Percentiles rank a stretch among this genome's conserved stretches.
Evolutionary conservation across 2,329 filamentous ascomycete species (phyloP).

Genomic region (Pseudodiploospora longispora): DNA sequence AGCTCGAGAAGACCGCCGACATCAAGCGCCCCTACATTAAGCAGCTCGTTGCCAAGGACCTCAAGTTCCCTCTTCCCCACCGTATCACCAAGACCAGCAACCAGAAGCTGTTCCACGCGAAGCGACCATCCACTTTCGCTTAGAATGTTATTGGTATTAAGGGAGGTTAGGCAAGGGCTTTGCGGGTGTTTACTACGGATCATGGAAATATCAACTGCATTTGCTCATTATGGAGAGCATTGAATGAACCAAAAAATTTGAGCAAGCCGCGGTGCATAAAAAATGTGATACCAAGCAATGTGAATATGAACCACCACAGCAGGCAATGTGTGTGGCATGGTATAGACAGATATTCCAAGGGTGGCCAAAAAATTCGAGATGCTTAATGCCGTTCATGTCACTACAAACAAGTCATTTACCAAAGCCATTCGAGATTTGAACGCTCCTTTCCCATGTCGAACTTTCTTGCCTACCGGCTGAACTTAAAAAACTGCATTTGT

Average conservation of each 20-base stretch:
- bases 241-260: conserved; percentile 33
- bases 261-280: conserved; percentile 6
- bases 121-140: conserved; percentile 95
- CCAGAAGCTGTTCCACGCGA: conserved; percentile 90
- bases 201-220: conserved; percentile 53
- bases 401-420: too few species aligned
- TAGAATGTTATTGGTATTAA: conserved; percentile 56
- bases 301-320: conserved; percentile 4
- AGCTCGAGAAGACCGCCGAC: conserved; percentile 89
- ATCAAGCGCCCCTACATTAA: conserved; percentile 99
- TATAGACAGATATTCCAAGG: too few species aligned
- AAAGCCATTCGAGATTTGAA: too few species aligned
- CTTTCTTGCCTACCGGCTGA: too few species aligned
- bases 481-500: too few species aligned
- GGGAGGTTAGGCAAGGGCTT: conserved; percentile 44
- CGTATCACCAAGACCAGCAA: conserved; percentile 73
- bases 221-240: conserved; percentile 42
- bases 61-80: conserved; percentile 98
- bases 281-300: conserved; percentile 5
- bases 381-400: too few species aligned
- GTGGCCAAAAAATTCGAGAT: too few species aligned
- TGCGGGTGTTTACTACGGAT: conserved; percentile 54
- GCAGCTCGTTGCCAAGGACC: conserved; percentile 90
- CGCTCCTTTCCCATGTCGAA: too few species aligned
- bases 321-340: too few species aligned